Evolutionary conservation across 1,284 basidiomycete species (phyloP), one percentile per base, ranked within the genome.

Genomic region (Ganoderma multipileum): DNA sequence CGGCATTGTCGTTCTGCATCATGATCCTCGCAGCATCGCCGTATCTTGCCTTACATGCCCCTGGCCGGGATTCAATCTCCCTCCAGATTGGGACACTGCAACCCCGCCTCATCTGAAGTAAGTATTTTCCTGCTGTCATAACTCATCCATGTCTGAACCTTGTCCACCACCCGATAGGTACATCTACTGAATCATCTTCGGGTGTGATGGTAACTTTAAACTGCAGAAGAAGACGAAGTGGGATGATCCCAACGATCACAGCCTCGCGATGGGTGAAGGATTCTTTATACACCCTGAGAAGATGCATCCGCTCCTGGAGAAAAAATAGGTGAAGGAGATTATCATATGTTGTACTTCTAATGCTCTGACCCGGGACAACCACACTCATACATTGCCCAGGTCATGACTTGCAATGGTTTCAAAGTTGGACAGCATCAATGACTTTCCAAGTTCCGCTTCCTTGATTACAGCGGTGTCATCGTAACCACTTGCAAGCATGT

Each of bases 151-250:
- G 33, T 33, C 33, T 33, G 33, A 33, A n/a, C n/a, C n/a, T 12
- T 50, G 47, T 8, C 47, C 2, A 5, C 20, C n/a, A n/a, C 5
- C 14, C 26, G 6, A 23, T 28, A 61, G 60, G 28, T 64, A 60
- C 33, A 58, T 67, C 16, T 61, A 68, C 36, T 36, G 61, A 9
- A 30, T 54, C 2, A 20, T 30, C 47, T 14, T 64, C 16, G 61
- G 66, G 0, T 41, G 28, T 16, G 66, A 68, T 30, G 66, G 62
- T 28, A 64, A 64, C 36, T 57, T 64, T 20, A 60, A 55, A 14
- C 26, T 68, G n/a, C 61, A 63, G n/a, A 64, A 68, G 66, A 68
- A 64, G 57, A 16, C 42, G 2, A 68, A 68, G 36, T 8, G 30
- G 0, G 62, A 64, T 7, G 66, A 68, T 20, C 42, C 55, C 7